These are phyloP conservation scores for Diaporthe citri DNA, from an alignment of 2,329 filamentous ascomycete species.

Conservation along the genomic window DNA sequence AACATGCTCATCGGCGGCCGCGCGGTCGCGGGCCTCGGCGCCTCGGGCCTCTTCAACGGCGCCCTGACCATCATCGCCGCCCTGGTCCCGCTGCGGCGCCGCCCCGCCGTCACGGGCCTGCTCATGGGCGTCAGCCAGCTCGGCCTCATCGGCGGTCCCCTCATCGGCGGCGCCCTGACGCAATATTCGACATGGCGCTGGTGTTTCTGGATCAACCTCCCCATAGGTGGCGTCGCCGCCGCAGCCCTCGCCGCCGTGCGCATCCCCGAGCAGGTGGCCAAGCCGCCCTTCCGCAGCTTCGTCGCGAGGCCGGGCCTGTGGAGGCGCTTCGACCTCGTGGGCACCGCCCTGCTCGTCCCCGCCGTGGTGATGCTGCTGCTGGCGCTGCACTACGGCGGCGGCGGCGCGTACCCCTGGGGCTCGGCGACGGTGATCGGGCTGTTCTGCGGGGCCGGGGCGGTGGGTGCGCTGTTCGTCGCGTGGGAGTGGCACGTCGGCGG, in stretches of 20 bases:
- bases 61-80: constrained; percentile 52
- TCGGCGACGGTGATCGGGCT: constrained; percentile 49
- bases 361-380: constrained; percentile 50
- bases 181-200: constrained; percentile 50
- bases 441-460: constrained; percentile 43
- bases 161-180: constrained; percentile 37
- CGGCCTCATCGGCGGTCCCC: constrained; percentile 39
- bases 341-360: constrained; percentile 47
- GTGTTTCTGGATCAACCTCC: constrained; percentile 52
- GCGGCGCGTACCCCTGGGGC: constrained; percentile 47
- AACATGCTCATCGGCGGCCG: constrained; percentile 35
- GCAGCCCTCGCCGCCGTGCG: constrained; percentile 46
- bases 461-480: constrained; percentile 44
- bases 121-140: constrained; percentile 44
- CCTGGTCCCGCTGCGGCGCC: constrained; percentile 53
- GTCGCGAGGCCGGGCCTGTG: constrained; percentile 31
- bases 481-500: constrained; percentile 46
- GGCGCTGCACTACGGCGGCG: constrained; percentile 51
- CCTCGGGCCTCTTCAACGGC: constrained; percentile 34
- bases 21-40: constrained; percentile 36
- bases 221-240: constrained; percentile 41
- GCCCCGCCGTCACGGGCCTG: constrained; percentile 48
- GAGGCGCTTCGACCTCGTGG: constrained; percentile 41
- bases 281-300: constrained; percentile 31
- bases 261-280: constrained; percentile 43